phyloP scores from a whole-genome alignment of 805 yeast genomes.

The Myxozyma geophila region DNA sequence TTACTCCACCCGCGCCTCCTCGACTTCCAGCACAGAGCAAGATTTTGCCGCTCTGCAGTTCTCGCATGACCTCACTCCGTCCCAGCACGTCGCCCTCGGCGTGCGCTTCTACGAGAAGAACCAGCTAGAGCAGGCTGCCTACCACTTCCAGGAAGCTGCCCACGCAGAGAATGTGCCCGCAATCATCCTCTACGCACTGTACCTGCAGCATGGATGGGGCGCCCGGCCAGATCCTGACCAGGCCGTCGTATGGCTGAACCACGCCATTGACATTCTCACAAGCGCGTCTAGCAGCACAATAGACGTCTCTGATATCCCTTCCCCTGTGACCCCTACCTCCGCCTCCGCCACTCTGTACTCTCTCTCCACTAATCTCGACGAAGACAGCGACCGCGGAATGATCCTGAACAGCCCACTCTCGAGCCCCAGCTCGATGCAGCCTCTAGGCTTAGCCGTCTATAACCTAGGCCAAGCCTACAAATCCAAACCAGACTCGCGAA shows the following conservation, averaged over 20 bases:
- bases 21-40: not conserved
- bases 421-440: slow-evolving; percentile 7
- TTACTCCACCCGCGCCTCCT: not conserved
- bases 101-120: slow-evolving; percentile 57
- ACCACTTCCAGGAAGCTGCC: slow-evolving; percentile 69
- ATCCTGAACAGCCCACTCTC: slow-evolving; percentile 9
- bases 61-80: slow-evolving; percentile 9
- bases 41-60: slow-evolving; percentile 11
- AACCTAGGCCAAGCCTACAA: slow-evolving; percentile 64
- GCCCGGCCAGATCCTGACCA: slow-evolving; percentile 58
- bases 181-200: slow-evolving; percentile 69
- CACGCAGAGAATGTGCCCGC: slow-evolving; percentile 66
- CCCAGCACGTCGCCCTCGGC: slow-evolving; percentile 37
- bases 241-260: slow-evolving; percentile 64
- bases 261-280: slow-evolving; percentile 47
- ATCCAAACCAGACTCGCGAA: slow-evolving; percentile 60
- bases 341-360: not conserved
- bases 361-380: not conserved
- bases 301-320: slow-evolving; percentile 9
- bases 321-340: not conserved
- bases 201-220: slow-evolving; percentile 72
- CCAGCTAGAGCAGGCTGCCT: slow-evolving; percentile 68
- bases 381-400: not conserved
- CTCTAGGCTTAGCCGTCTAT: slow-evolving; percentile 51
- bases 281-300: not conserved